phyloP scores from a whole-genome alignment of 208 protist species.

The Trichomonas gallinae region DNA sequence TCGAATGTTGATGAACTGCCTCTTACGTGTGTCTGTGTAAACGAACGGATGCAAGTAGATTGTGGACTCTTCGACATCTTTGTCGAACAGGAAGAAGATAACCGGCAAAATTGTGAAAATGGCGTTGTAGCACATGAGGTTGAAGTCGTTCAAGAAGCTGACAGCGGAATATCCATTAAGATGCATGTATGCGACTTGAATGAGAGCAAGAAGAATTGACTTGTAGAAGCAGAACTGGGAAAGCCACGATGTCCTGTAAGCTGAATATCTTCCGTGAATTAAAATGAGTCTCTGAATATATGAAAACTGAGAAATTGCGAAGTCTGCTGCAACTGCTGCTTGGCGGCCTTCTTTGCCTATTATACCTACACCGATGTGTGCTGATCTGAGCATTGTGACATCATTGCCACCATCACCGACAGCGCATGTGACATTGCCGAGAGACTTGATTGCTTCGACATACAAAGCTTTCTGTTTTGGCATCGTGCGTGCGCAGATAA shows the following conservation, averaged over 20 bases:
- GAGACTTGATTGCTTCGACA: constrained; percentile 55
- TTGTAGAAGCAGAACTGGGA: constrained; percentile 32
- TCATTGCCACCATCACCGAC: constrained; percentile 48
- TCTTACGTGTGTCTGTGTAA: background rate
- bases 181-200: background rate
- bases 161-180: constrained; percentile 23
- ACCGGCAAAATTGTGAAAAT: constrained; percentile 28
- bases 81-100: constrained; percentile 6
- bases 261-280: constrained; percentile 29
- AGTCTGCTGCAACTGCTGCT: constrained; percentile 29
- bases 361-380: constrained; percentile 44
- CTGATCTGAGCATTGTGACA: constrained; percentile 40
- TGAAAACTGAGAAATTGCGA: constrained; percentile 22
- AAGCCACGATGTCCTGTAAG: background rate
- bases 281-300: constrained; percentile 21
- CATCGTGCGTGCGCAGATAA: constrained; percentile 77
- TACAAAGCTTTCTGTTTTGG: constrained; percentile 90
- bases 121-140: constrained; percentile 28
- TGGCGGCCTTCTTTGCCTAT: constrained; percentile 42
- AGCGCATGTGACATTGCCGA: constrained; percentile 27
- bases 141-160: constrained; percentile 10
- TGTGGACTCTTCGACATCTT: background rate
- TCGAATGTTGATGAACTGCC: background rate
- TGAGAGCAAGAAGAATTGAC: constrained; percentile 9
- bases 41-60: background rate